Evolutionary conservation across 768 basidiomycete species (phyloP), one percentile per base, ranked within the genome.

Genomic region (Favolaschia claudopus): DNA sequence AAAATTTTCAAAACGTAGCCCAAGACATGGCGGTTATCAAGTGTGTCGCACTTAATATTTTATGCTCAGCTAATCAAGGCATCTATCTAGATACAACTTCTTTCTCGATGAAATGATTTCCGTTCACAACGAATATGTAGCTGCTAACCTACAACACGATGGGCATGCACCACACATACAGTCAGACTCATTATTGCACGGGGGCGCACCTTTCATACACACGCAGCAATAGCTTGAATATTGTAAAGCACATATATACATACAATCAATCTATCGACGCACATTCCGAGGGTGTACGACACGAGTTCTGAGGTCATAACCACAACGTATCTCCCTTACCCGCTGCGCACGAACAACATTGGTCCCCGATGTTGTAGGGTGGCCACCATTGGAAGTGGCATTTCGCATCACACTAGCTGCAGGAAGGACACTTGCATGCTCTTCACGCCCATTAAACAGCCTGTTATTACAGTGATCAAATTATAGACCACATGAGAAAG

Each of bases 31-130:
- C 46, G 0, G 51, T 43, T 0, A 43, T 56, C 1, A 47, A 55
- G 34, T 71, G n/a, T n/a, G n/a, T n/a, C n/a, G n/a, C n/a, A n/a
- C n/a, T n/a, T n/a, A n/a, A n/a, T n/a, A n/a, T n/a, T n/a, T n/a
- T n/a, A n/a, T n/a, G n/a, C n/a, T n/a, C n/a, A n/a, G n/a, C n/a
- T n/a, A 65, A 10, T n/a, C n/a, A n/a, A n/a, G 57, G 69, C 32
- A 73, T 72, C 20, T 74, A 70, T 38, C 38, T 75, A 0, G 71
- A 74, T 55, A n/a, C n/a, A n/a, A n/a, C n/a, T n/a, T n/a, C n/a
- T n/a, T n/a, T n/a, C n/a, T n/a, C n/a, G n/a, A n/a, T n/a, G 63
- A 72, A 42, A 68, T 73, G 70, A 67, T 74, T 28, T 15, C n/a
- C n/a, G n/a, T n/a, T 1, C 19, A 19, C 0, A 73, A 73, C 17